A percentile compares a stretch with the other conserved stretches of the same genome.
These are phyloP conservation scores for Gremmenia infestans DNA, from an alignment of 2,329 filamentous ascomycete species.

Conservation along the genomic window DNA sequence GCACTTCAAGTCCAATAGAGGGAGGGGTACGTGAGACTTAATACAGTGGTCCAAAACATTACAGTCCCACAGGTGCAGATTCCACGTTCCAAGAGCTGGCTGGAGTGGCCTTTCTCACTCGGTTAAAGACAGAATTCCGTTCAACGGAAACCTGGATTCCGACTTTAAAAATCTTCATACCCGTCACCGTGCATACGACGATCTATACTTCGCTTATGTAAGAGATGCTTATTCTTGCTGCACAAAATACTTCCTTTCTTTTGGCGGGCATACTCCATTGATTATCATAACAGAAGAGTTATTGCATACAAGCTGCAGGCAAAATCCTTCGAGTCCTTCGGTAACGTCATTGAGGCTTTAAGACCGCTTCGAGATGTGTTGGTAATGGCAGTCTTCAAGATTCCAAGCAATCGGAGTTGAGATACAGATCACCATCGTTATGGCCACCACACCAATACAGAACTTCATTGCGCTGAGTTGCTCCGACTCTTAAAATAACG, in stretches of 20 bases:
- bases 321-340: background rate
- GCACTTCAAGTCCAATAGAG: too few relatives aligned
- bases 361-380: too few relatives aligned
- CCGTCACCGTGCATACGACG: background rate
- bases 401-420: background rate
- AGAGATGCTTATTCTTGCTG: too few relatives aligned
- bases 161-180: background rate
- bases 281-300: background rate
- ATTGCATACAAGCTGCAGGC: background rate
- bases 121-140: too few relatives aligned
- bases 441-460: too few relatives aligned
- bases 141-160: background rate
- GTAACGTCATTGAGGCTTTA: background rate
- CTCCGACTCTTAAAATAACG: background rate
- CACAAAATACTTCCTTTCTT: too few relatives aligned
- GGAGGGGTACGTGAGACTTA: too few relatives aligned
- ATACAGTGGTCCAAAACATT: too few relatives aligned
- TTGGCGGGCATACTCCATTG: too few relatives aligned
- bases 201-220: too few relatives aligned
- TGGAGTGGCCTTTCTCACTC: too few relatives aligned
- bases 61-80: background rate
- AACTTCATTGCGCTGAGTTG: background rate
- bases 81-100: background rate
- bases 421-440: too few relatives aligned
- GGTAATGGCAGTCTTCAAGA: background rate